Conservation (phyloP, 352 stramenopile species). For the Phytophthora ramorum region DNA sequence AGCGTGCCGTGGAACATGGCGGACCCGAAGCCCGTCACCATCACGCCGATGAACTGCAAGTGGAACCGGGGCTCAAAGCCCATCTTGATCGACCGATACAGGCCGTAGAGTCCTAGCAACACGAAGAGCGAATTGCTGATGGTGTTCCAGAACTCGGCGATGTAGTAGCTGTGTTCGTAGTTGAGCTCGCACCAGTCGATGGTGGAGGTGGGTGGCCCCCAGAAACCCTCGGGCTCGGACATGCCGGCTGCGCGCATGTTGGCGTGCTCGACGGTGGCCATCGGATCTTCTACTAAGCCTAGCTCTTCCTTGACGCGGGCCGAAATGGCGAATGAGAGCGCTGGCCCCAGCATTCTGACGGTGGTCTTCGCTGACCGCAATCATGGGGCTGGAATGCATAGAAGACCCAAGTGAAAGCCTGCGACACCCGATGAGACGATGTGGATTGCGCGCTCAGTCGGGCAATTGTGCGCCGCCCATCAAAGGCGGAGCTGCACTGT, state of each 20-base stretch:
- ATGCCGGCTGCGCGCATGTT: slow-evolving; percentile 22
- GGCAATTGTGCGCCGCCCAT: slow-evolving; percentile 2
- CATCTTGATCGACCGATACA: slow-evolving; percentile 66
- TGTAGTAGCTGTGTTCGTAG: slow-evolving; percentile 80
- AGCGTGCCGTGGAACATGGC: slow-evolving; percentile 90
- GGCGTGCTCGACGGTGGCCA: slow-evolving; percentile 21
- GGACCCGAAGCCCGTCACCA: slow-evolving; percentile 83
- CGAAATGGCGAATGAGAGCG: slow-evolving; percentile 21
- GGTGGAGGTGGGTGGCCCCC: slow-evolving; percentile 71
- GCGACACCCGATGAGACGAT: slow-evolving; percentile 11
- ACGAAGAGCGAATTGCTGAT: slow-evolving; percentile 85
- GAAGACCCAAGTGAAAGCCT: slow-evolving; percentile 19
- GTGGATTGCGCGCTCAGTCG: slow-evolving; percentile 13
- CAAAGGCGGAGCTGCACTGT: neutral
- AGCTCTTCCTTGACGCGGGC: slow-evolving; percentile 1
- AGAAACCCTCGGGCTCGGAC: slow-evolving; percentile 45
- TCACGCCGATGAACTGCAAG: slow-evolving; percentile 73
- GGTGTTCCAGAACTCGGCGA: slow-evolving; percentile 92
- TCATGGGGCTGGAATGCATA: slow-evolving; percentile 19
- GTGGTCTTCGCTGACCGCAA: slow-evolving; percentile 9
- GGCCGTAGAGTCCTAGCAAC: slow-evolving; percentile 73
- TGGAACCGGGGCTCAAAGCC: slow-evolving; percentile 83
- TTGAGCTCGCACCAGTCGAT: slow-evolving; percentile 91
- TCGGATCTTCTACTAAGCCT: neutral
- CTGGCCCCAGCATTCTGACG: slow-evolving; percentile 11